A percentile compares a stretch with the other conserved stretches of the same genome.
Evolutionary conservation across 148 eudicot species (phyloP).

Genomic region (Silene conica): DNA sequence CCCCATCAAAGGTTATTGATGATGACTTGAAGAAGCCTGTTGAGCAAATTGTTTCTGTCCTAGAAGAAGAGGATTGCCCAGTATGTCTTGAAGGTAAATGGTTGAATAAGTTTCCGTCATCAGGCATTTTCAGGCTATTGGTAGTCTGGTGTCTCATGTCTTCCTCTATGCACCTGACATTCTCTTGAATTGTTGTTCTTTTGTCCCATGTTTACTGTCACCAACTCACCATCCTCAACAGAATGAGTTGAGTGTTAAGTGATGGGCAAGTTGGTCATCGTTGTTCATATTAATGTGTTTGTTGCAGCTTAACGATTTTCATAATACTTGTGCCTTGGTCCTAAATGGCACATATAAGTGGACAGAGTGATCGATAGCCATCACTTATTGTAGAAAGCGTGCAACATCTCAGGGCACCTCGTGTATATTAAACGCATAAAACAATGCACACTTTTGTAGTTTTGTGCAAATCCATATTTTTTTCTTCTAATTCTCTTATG

Average conservation of each 20-base stretch:
- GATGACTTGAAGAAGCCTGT: conserved; percentile 55
- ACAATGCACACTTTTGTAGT: no score
- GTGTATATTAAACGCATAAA: no score
- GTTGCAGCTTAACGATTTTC: no score
- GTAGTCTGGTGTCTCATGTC: neutral
- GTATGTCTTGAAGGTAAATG: conserved; percentile 84
- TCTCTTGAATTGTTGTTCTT: neutral
- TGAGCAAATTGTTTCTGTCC: conserved; percentile 33
- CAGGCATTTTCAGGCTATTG: no score
- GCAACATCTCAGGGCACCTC: no score
- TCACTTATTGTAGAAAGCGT: no score
- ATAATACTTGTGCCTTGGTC: no score
- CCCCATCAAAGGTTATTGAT: conserved; percentile 33
- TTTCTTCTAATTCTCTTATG: no score
- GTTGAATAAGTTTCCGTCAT: neutral
- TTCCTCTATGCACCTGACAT: neutral
- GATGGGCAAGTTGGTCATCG: no score
- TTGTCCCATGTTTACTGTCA: neutral
- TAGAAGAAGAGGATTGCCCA: conserved; percentile 77
- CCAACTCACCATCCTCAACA: neutral
- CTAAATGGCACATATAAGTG: no score
- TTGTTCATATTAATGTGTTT: no score
- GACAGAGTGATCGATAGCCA: neutral
- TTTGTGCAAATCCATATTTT: no score
- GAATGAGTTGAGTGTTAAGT: neutral